A percentile compares a stretch with the other conserved stretches of the same genome.
Evolutionary conservation across 2,329 filamentous ascomycete genomes (phyloP).

Genomic region (Cladosporium sp.): DNA sequence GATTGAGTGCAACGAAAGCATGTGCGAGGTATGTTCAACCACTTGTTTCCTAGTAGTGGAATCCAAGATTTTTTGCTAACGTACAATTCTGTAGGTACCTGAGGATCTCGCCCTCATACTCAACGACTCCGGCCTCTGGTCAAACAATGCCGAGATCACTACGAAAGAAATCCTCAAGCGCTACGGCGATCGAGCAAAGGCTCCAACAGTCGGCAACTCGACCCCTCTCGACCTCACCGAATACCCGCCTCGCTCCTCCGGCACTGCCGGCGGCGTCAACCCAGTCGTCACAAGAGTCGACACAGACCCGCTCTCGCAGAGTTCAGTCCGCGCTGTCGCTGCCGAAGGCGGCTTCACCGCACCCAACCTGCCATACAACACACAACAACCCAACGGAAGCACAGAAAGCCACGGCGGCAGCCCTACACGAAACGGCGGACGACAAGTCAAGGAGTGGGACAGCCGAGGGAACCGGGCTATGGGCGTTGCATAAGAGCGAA

Average conservation of each 20-base stretch:
- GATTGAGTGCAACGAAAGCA: slow-evolving; percentile 90
- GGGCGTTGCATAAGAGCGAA: slow-evolving; percentile 2
- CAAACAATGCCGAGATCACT: slow-evolving; percentile 80
- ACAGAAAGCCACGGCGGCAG: slow-evolving; percentile 18
- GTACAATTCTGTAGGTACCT: slow-evolving; percentile 66
- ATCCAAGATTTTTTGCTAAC: slow-evolving; percentile 6
- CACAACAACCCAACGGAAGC: slow-evolving; percentile 19
- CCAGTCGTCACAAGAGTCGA: slow-evolving; percentile 72
- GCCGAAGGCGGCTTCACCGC: slow-evolving; percentile 29
- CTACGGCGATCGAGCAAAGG: slow-evolving; percentile 79
- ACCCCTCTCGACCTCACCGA: slow-evolving; percentile 54
- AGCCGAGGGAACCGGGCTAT: slow-evolving; percentile 12
- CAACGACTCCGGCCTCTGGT: slow-evolving; percentile 80
- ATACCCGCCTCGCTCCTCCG: slow-evolving; percentile 33
- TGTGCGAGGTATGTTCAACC: slow-evolving; percentile 81
- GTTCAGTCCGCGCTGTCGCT: slow-evolving; percentile 74
- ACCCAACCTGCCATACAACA: slow-evolving; percentile 18
- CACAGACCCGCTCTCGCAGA: slow-evolving; percentile 75
- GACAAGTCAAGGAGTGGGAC: slow-evolving; percentile 16
- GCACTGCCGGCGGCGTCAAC: slow-evolving; percentile 37
- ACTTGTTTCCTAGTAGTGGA: not conserved
- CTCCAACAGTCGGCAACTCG: slow-evolving; percentile 53
- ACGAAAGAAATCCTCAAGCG: slow-evolving; percentile 96
- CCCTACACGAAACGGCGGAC: slow-evolving; percentile 12
- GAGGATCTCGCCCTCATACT: slow-evolving; percentile 86